Conservation (phyloP, 2,329 filamentous ascomycete genomes). For the Chalaropsis thielavioides region DNA sequence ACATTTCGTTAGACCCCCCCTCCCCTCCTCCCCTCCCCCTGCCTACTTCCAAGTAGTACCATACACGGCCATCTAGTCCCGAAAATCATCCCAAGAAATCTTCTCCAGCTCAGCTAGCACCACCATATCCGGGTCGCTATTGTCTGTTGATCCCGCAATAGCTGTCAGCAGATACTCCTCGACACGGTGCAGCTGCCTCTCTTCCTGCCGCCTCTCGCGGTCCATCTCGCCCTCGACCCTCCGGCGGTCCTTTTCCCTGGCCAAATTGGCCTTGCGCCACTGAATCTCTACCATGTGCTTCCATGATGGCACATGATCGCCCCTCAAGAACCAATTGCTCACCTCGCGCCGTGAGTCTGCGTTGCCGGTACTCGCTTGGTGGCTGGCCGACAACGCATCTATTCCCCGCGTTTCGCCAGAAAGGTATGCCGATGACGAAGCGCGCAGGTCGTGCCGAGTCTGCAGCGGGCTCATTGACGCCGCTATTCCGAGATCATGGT, state of each 20-base stretch:
- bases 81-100: neutral
- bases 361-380: neutral
- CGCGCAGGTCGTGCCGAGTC: neutral
- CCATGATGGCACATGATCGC: neutral
- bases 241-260: neutral
- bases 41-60: too few species aligned
- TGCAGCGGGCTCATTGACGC: neutral
- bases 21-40: neutral
- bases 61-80: neutral
- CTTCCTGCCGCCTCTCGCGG: neutral
- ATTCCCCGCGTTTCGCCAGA: neutral
- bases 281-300: neutral
- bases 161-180: neutral
- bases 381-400: neutral
- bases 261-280: neutral
- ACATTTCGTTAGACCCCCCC: too few species aligned
- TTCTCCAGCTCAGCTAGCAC: neutral
- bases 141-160: neutral
- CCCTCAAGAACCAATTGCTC: neutral
- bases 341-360: neutral
- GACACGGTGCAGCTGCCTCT: neutral
- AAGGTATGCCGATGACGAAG: neutral
- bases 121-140: neutral
- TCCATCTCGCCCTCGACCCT: neutral
- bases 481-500: neutral